Conservation (phyloP, 805 yeast species). For the Wilhelminamyces savonicus region DNA sequence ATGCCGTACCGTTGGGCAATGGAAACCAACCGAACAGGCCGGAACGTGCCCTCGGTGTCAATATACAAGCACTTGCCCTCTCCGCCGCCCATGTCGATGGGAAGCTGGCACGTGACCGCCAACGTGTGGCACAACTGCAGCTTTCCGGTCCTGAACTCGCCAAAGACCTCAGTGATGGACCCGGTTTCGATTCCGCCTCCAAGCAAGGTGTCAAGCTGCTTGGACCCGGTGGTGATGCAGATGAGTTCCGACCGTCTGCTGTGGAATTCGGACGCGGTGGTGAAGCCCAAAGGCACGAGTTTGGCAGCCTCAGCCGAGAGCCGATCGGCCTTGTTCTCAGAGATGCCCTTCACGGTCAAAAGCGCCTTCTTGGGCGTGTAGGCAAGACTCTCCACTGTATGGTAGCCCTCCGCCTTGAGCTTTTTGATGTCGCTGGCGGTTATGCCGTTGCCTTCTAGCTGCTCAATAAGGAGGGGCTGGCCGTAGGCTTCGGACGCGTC, state of each 20-base stretch:
- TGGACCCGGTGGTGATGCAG: slow-evolving; percentile 92
- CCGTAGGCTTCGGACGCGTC: slow-evolving; percentile 45
- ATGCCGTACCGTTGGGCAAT: slow-evolving; percentile 90
- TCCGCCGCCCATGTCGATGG: slow-evolving; percentile 96
- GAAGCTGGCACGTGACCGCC: slow-evolving; percentile 94
- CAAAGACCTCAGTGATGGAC: slow-evolving; percentile 91
- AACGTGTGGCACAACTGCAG: slow-evolving; percentile 95
- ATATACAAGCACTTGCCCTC: slow-evolving; percentile 96
- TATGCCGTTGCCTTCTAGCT: slow-evolving; percentile 79
- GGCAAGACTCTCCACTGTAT: slow-evolving; percentile 90
- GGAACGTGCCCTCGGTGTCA: slow-evolving; percentile 95
- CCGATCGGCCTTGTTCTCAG: slow-evolving; percentile 91
- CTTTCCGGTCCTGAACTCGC: slow-evolving; percentile 97
- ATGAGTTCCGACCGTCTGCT: slow-evolving; percentile 84
- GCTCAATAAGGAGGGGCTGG: slow-evolving; percentile 52
- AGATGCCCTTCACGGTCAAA: slow-evolving; percentile 78
- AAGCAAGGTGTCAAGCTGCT: slow-evolving; percentile 81
- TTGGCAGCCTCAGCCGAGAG: slow-evolving; percentile 77
- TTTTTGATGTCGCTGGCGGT: slow-evolving; percentile 72
- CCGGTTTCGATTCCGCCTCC: slow-evolving; percentile 99
- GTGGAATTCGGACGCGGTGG: slow-evolving; percentile 94
- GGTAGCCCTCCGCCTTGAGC: slow-evolving; percentile 74
- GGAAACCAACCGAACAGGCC: slow-evolving; percentile 84
- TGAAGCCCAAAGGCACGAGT: slow-evolving; percentile 91
- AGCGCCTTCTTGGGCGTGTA: slow-evolving; percentile 83